These are phyloP conservation scores for Tephrocybe rancida DNA, from an alignment of 768 basidiomycete species.

Conservation along the genomic window DNA sequence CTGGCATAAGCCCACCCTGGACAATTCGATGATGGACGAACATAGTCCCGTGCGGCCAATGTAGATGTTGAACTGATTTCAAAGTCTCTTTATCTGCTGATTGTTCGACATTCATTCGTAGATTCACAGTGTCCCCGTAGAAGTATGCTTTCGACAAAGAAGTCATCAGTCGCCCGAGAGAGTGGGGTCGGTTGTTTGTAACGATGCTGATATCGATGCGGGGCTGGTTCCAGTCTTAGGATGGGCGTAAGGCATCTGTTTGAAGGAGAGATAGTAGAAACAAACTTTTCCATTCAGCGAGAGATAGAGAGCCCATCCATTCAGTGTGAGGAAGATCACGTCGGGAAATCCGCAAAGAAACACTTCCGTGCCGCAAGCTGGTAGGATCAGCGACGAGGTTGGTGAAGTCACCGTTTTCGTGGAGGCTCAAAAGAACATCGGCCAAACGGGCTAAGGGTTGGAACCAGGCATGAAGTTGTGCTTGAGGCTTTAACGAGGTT, in stretches of 20 bases:
- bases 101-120: conserved; percentile 79
- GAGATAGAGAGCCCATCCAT: conserved; percentile 65
- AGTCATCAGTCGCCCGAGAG: conserved; percentile 64
- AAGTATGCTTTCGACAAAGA: conserved; percentile 63
- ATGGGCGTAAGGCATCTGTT: conserved; percentile 16
- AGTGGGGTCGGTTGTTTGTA: conserved; percentile 74
- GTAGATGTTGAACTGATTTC: conserved; percentile 45
- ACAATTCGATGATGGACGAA: conserved; percentile 72
- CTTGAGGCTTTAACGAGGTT: neutral
- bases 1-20: conserved; percentile 79
- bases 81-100: conserved; percentile 67
- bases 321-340: conserved; percentile 51
- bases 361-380: conserved; percentile 23
- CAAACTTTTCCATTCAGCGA: conserved; percentile 62
- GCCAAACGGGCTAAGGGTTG: conserved; percentile 22
- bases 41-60: conserved; percentile 63
- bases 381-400: neutral
- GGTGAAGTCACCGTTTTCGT: conserved; percentile 28
- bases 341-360: conserved; percentile 46
- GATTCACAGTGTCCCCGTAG: conserved; percentile 66
- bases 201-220: conserved; percentile 72
- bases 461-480: conserved; percentile 32
- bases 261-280: conserved; percentile 8
- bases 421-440: conserved; percentile 36
- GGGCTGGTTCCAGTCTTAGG: conserved; percentile 81